Conservation (phyloP, 306 rosid species). For the Vicia villosa region DNA sequence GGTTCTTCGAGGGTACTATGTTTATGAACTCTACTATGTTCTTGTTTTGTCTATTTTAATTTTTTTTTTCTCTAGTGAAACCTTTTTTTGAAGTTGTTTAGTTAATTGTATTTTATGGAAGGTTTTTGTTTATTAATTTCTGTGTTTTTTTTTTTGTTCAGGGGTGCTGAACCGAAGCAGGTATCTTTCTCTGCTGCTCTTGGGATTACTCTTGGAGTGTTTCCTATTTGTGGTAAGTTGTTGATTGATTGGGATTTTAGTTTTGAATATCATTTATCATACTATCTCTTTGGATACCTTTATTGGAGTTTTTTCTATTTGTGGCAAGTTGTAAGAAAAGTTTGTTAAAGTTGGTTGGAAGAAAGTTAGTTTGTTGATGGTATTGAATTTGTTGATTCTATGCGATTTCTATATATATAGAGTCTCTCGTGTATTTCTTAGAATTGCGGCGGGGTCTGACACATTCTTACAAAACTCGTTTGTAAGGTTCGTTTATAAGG, state of each 20-base stretch:
- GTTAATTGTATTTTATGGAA: background rate
- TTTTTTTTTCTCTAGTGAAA: background rate
- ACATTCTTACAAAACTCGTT: too few relatives aligned
- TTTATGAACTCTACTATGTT: background rate
- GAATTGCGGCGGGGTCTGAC: too few relatives aligned
- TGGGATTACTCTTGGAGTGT: conserved; percentile 10
- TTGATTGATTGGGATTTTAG: background rate
- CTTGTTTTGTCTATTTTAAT: background rate
- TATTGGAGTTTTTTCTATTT: too few relatives aligned
- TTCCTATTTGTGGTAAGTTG: conserved; percentile 20
- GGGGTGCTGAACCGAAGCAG: conserved; percentile 7
- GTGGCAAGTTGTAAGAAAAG: too few relatives aligned
- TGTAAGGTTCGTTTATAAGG: too few relatives aligned
- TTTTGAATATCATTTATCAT: background rate
- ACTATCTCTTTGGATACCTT: background rate
- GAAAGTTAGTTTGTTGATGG: too few relatives aligned
- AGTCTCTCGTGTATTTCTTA: too few relatives aligned
- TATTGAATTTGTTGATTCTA: background rate
- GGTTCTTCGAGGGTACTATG: background rate
- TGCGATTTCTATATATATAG: too few relatives aligned
- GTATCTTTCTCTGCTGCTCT: conserved; percentile 22
- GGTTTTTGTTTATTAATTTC: too few relatives aligned
- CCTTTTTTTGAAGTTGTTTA: background rate
- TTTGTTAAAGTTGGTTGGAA: too few relatives aligned
- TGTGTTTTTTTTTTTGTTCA: background rate